Evolutionary conservation across 257 asterid species (phyloP), one percentile per base, ranked within the genome.

Genomic region (Nicotiana attenuata): DNA sequence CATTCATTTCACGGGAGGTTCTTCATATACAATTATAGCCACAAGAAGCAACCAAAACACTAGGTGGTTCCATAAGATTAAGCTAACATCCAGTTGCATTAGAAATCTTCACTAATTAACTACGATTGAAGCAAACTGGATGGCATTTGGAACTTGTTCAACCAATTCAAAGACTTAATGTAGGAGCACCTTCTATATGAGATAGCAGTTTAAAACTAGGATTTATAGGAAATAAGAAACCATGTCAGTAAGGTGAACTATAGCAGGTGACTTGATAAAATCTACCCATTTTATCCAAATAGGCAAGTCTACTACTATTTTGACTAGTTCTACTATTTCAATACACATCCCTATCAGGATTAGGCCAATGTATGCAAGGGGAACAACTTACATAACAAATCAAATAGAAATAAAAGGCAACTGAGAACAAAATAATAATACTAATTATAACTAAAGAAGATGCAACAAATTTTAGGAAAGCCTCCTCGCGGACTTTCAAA

Each of bases 281-380:
- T 63, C 84, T 77, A 5, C 95, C 97, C 82, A 65, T 83, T 10
- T 85, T 83, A 76, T 92, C 93, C 1, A 93, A 78, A 26, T 75
- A 81, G 0, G 95, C 95, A 6, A 87, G 33, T 80, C 94, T 91
- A 85, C 89, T 91, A 22, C 97, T 90, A 84, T 93, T 92, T 4
- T 90, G 90, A 73, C 88, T 88, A 6, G 95, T 92, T 84, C 97
- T 87, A 9, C 94, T 92, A 28, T n/a, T 86, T 2, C 1, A 0
- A 29, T 84, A 89, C 5, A 85, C 53, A 35, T 4, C 28, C 4
- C 13, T 8, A 80, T 87, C 91, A 14, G 92, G 97, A 77, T 89
- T 87, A 1, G 97, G 97, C 97, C 97, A 91, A 20, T 93, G 92
- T 26, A 81, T 47, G 1, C 90, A 92, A 0, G 93, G 96, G 35